Percentiles rank a stretch among this genome's conserved stretches.
phyloP scores from a whole-genome alignment of 192 early-diverging fungal species.

The Coemansia sp. region DNA sequence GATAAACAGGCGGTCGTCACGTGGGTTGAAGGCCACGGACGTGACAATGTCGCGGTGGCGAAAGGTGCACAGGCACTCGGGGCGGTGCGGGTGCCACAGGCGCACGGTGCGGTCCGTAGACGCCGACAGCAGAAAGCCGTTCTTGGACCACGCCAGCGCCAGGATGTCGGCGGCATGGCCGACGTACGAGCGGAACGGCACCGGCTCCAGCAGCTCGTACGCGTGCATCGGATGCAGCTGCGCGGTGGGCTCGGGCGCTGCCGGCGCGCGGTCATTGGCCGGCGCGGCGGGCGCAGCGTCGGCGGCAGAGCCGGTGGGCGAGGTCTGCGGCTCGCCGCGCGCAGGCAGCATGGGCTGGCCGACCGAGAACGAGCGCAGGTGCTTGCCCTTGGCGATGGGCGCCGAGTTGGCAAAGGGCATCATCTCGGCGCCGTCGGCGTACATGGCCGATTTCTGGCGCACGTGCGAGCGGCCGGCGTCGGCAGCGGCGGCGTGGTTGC shows the following conservation, averaged over 20 bases:
- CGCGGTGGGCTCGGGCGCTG: background rate
- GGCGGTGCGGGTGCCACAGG: constrained; percentile 73
- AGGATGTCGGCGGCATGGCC: constrained; percentile 74
- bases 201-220: constrained; percentile 57
- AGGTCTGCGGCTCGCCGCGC: background rate
- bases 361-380: constrained; percentile 31
- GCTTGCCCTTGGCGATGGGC: constrained; percentile 20
- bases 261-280: background rate
- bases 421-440: constrained; percentile 1
- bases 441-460: constrained; percentile 6
- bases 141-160: constrained; percentile 67
- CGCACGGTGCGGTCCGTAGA: constrained; percentile 82
- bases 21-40: constrained; percentile 74
- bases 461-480: constrained; percentile 1
- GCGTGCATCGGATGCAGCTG: constrained; percentile 46
- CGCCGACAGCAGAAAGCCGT: constrained; percentile 74
- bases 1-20: constrained; percentile 77
- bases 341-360: constrained; percentile 6
- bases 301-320: background rate
- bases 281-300: background rate
- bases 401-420: constrained; percentile 42
- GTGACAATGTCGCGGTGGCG: constrained; percentile 75
- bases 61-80: constrained; percentile 75
- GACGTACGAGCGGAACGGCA: constrained; percentile 67
- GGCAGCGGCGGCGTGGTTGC: too few relatives aligned